These are phyloP conservation scores for Ascomycota sp. DNA, from an alignment of 2,329 filamentous ascomycete genomes.

Conservation along the genomic window DNA sequence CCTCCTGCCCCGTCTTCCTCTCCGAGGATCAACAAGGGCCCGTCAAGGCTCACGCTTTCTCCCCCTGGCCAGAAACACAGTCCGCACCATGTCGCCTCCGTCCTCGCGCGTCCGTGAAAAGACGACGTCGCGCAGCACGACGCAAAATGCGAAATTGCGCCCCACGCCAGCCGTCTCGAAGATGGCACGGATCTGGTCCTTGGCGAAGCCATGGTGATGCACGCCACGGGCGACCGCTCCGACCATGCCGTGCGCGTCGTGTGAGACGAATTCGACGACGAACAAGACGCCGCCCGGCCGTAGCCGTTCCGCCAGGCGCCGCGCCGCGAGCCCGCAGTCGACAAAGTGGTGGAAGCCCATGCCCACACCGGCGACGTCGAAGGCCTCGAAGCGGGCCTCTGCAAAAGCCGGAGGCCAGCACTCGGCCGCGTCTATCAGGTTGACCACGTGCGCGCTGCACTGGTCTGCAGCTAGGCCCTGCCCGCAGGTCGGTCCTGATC, in stretches of 20 bases:
- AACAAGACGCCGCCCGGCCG: conserved; percentile 45
- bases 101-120: conserved; percentile 14
- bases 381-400: conserved; percentile 41
- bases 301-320: conserved; percentile 38
- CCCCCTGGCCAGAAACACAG: conserved; percentile 14
- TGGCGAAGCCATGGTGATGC: conserved; percentile 44
- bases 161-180: conserved; percentile 43
- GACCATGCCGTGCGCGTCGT: conserved; percentile 16
- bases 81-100: conserved; percentile 17
- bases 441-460: conserved; percentile 35
- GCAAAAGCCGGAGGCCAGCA: conserved; percentile 33
- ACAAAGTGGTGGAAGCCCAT: conserved; percentile 48
- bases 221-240: conserved; percentile 25
- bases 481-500: too few species aligned
- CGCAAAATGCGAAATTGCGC: conserved; percentile 33
- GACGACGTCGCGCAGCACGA: conserved; percentile 28
- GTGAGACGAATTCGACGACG: conserved; percentile 46
- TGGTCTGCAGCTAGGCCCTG: conserved; percentile 28
- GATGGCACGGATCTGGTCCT: conserved; percentile 34
- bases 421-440: conserved; percentile 28
- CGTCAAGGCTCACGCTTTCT: too few species aligned
- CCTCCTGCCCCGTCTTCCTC: background rate
- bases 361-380: conserved; percentile 46
- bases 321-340: conserved; percentile 38
- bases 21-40: too few species aligned